phyloP scores from a whole-genome alignment of 306 rosid species.

The Dryas octopetala region DNA sequence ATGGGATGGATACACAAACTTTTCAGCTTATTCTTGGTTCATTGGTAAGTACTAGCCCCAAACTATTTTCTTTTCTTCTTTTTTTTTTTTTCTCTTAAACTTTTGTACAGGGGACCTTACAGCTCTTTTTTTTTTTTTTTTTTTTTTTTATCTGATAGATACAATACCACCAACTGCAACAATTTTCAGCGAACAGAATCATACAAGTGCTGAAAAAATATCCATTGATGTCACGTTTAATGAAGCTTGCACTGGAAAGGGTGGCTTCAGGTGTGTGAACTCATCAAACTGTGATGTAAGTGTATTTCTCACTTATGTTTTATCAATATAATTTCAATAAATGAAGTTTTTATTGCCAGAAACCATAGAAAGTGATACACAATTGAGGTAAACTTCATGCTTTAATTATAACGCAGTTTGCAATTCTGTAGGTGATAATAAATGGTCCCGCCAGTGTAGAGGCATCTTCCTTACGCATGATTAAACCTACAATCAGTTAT shows the following conservation, averaged over 20 bases:
- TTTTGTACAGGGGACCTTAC: not conserved
- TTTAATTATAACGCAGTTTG: slow-evolving; percentile 5
- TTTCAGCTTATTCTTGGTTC: slow-evolving; percentile 61
- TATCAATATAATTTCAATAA: not conserved
- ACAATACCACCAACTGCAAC: slow-evolving; percentile 62
- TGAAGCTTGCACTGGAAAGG: slow-evolving; percentile 53
- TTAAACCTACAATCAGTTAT: slow-evolving; percentile 39
- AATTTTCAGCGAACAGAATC: slow-evolving; percentile 37
- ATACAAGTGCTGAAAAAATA: slow-evolving; percentile 45
- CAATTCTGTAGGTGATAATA: slow-evolving; percentile 39
- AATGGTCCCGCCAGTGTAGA: slow-evolving; percentile 46
- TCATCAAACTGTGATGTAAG: slow-evolving; percentile 67
- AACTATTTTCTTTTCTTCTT: not conserved
- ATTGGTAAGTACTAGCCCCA: slow-evolving; percentile 42
- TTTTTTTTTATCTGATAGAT: slow-evolving; percentile 34
- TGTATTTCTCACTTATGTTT: slow-evolving; percentile 18
- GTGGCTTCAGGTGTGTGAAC: slow-evolving; percentile 56
- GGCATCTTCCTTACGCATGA: slow-evolving; percentile 47
- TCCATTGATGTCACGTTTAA: slow-evolving; percentile 50
- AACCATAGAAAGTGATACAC: not conserved
- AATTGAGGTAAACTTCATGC: not conserved
- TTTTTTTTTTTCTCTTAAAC: not conserved
- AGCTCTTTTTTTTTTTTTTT: not conserved
- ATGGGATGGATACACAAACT: slow-evolving; percentile 40
- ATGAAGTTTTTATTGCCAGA: not conserved